Evolutionary conservation across 83 land plant genomes (phyloP).

Genomic region (Thuja plicata): DNA sequence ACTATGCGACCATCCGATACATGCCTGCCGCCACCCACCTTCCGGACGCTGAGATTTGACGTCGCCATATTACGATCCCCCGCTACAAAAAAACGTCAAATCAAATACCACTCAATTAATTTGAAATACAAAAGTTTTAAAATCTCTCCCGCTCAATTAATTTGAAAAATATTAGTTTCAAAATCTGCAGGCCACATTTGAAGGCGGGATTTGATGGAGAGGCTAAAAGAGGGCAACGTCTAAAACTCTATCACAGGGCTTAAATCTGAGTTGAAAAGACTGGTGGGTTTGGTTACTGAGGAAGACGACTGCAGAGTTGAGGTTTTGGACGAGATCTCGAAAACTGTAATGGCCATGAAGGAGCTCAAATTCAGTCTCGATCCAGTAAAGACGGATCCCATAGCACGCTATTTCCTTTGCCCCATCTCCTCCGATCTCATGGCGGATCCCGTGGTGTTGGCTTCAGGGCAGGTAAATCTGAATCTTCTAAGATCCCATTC

Average conservation of each 20-base stretch:
- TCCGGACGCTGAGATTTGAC: no score
- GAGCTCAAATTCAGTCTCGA: not conserved
- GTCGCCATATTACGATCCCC: no score
- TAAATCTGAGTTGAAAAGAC: not conserved
- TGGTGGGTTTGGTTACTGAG: not conserved
- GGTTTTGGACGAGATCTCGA: not conserved
- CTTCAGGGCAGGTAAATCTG: constrained; percentile 54
- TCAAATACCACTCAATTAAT: no score
- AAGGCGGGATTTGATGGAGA: no score
- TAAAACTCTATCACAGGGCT: not conserved
- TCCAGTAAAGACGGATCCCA: not conserved
- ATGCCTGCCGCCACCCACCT: no score
- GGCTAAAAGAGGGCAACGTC: no score
- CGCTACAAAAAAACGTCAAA: no score
- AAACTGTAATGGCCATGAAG: not conserved
- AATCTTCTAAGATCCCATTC: not conserved
- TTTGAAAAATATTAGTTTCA: no score
- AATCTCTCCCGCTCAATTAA: no score
- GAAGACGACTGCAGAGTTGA: not conserved
- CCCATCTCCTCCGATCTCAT: constrained; percentile 71
- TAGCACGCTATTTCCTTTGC: constrained; percentile 52
- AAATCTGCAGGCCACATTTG: no score
- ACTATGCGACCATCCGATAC: no score
- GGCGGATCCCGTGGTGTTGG: constrained; percentile 72
- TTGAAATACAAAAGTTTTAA: no score